Evolutionary conservation across 169 alveolate genomes (phyloP).

Genomic region (Eimeria necatrix): DNA sequence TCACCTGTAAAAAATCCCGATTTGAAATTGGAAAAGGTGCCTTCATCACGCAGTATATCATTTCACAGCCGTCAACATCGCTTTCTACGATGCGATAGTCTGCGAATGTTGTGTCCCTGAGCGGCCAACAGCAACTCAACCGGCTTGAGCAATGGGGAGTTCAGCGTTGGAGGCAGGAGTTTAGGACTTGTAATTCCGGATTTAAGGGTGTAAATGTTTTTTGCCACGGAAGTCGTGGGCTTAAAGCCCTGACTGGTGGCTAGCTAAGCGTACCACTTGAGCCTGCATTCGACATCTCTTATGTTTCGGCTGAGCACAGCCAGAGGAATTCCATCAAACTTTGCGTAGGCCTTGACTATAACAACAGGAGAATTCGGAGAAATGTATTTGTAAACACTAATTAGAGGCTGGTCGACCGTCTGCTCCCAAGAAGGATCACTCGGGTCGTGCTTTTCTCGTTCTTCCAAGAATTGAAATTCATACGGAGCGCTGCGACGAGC

Average conservation of each 20-base stretch:
- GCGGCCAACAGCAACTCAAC: not conserved
- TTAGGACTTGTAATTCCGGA: no score
- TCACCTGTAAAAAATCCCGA: constrained; percentile 78
- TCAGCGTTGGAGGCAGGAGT: not conserved
- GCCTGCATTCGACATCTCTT: constrained; percentile 32
- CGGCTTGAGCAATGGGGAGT: not conserved
- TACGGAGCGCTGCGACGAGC: constrained; percentile 54
- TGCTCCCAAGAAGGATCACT: constrained; percentile 61
- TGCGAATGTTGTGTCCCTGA: constrained; percentile 74
- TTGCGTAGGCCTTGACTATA: constrained; percentile 77
- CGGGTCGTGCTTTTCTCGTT: constrained; percentile 52
- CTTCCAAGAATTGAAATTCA: constrained; percentile 66
- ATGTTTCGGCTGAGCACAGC: constrained; percentile 62
- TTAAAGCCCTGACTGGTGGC: not conserved
- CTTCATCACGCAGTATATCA: constrained; percentile 75
- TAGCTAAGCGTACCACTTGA: constrained; percentile 34
- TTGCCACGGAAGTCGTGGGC: no score
- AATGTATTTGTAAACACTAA: constrained; percentile 62
- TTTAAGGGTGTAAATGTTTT: no score
- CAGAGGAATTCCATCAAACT: constrained; percentile 65
- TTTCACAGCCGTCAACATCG: constrained; percentile 77
- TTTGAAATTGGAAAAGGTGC: constrained; percentile 80
- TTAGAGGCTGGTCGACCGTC: not conserved
- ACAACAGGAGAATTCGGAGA: constrained; percentile 65
- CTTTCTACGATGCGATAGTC: constrained; percentile 69